A percentile compares a stretch with the other conserved stretches of the same genome.
phyloP scores from a whole-genome alignment of 352 stramenopile genomes.

The Detonula confervacea region DNA sequence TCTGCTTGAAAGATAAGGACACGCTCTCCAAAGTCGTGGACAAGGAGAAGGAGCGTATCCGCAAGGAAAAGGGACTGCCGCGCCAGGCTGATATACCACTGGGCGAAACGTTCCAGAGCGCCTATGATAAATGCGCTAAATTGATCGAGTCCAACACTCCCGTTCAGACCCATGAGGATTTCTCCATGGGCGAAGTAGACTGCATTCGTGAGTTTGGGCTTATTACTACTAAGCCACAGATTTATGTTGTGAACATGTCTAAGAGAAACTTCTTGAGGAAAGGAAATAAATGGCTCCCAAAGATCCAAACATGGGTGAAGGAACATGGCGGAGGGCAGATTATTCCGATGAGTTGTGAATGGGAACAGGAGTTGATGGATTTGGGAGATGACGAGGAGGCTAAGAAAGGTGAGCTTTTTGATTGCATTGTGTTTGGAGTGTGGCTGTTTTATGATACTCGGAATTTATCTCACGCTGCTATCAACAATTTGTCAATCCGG shows the following conservation, averaged over 20 bases:
- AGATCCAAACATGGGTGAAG: slow-evolving; percentile 97
- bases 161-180: slow-evolving; percentile 83
- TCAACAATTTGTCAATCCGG: slow-evolving; percentile 13
- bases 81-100: slow-evolving; percentile 65
- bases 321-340: slow-evolving; percentile 94
- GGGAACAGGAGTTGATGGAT: slow-evolving; percentile 92
- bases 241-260: slow-evolving; percentile 99
- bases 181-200: slow-evolving; percentile 87
- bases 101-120: slow-evolving; percentile 73
- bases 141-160: slow-evolving; percentile 86
- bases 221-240: slow-evolving; percentile 89
- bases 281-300: slow-evolving; percentile 97
- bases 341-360: slow-evolving; percentile 98
- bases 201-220: slow-evolving; percentile 86
- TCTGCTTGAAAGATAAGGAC: slow-evolving; percentile 97
- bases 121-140: slow-evolving; percentile 85
- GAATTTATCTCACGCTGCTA: too few relatives aligned
- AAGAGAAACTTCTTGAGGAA: slow-evolving; percentile 99
- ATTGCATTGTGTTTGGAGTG: background rate
- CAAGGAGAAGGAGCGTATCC: slow-evolving; percentile 88
- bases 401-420: slow-evolving; percentile 70
- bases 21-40: slow-evolving; percentile 80
- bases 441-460: background rate
- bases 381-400: slow-evolving; percentile 72
- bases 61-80: slow-evolving; percentile 92